Base-by-base conservation (phyloP, 2,329 filamentous ascomycete genomes). In the Talaromyces rugulosus region DNA sequence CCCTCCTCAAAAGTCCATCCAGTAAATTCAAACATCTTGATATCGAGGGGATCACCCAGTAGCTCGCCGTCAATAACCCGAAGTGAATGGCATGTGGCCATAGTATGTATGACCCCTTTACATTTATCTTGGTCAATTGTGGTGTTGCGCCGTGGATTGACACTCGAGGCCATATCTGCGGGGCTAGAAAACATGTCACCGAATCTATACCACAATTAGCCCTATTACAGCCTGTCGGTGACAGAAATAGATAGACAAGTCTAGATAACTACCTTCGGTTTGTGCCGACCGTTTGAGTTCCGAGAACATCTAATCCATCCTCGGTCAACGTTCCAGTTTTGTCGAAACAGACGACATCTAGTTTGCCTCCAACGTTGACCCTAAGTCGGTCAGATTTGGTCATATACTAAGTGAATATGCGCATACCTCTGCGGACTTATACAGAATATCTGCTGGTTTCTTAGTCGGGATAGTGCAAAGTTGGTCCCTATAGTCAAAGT, bases 21-120 rank as follows among this genome's bases (percentile, higher is more conserved):
- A 0, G 95, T 98, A 68, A 96, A 99, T 66, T 96, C 89, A 72
- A 99, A 99, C 95, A 99, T 99, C 74, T 98, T 98, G 62, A 97
- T 82, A 74, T 99, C 95, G 1, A 99, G 81, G 4, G 96, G 95
- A 70, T 99, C 95, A 1, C 95, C 95, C 36, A 99, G 84, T 47
- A 98, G 84, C 72, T 97, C 92, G 55, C 86, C 89, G 64, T 98
- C 93, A 16, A 99, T 89, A 11, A 89, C 85, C 54, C 93, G 87
- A 8, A 99, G 82, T 0, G 94, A 96, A 74, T 99, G 95, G 62
- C 95, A 99, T 0, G 95, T 99, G 8, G 95, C 92, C 95, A 99
- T 99, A 0, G 92, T 93, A 72, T 95, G 93, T 3, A 98, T 80
- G 12, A 90, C 90, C 6, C 90, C 90, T 67, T 87, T 87, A 68